Percentiles rank a stretch among this genome's conserved stretches.
Evolutionary conservation across 2,329 filamentous ascomycete genomes (phyloP).

Genomic region (Epichloe scottii): DNA sequence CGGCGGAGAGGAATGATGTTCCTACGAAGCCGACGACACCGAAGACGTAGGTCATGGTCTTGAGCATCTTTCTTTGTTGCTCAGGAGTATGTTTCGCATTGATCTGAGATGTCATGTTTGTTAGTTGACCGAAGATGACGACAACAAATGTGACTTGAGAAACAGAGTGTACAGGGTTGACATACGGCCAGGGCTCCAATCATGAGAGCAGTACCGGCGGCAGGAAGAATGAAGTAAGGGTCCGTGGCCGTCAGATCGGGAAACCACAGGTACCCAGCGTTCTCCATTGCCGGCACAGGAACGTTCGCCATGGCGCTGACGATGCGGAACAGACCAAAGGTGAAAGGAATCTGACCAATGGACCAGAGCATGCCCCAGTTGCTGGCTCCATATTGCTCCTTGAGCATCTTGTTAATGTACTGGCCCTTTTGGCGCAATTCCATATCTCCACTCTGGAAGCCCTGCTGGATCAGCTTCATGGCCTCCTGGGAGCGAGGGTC

Average conservation of each 20-base stretch:
- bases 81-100: slow-evolving; percentile 22
- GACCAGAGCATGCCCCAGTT: slow-evolving; percentile 24
- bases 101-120: slow-evolving; percentile 14
- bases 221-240: slow-evolving; percentile 65
- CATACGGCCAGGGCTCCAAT: slow-evolving; percentile 42
- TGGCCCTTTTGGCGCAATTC: slow-evolving; percentile 24
- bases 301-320: slow-evolving; percentile 61
- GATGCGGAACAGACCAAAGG: slow-evolving; percentile 70
- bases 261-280: slow-evolving; percentile 66
- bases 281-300: slow-evolving; percentile 68
- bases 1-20: slow-evolving; percentile 35
- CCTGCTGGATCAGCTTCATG: slow-evolving; percentile 37
- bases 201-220: slow-evolving; percentile 43
- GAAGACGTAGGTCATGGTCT: slow-evolving; percentile 30
- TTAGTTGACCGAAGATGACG: neutral
- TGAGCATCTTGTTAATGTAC: slow-evolving; percentile 23
- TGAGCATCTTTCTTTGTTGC: slow-evolving; percentile 23
- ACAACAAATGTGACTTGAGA: neutral
- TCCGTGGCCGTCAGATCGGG: slow-evolving; percentile 63
- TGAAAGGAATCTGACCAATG: slow-evolving; percentile 47
- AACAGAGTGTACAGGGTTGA: neutral
- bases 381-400: slow-evolving; percentile 23
- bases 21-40: slow-evolving; percentile 30
- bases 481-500: slow-evolving; percentile 39
- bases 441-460: slow-evolving; percentile 29